Evolutionary conservation across 202 grass and related monocot species (phyloP).

Genomic region (Carex arenaria): DNA sequence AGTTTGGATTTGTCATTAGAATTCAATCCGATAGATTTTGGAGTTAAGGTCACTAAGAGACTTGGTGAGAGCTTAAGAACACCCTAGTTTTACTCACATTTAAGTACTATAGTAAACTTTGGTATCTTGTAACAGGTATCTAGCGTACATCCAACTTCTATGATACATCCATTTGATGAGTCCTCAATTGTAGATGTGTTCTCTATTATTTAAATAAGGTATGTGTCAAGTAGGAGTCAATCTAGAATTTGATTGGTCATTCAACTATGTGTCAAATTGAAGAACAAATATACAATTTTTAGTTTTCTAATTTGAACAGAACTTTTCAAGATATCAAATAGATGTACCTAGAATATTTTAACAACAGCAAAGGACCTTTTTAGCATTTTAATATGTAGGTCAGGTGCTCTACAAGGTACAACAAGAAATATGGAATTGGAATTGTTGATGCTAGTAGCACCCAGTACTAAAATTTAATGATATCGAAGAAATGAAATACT

Average conservation of each 20-base stretch:
- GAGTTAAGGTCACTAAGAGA: background rate
- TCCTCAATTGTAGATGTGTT: background rate
- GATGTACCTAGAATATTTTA: background rate
- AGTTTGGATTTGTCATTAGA: too few species aligned
- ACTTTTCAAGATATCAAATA: background rate
- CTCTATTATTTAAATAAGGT: background rate
- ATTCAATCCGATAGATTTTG: background rate
- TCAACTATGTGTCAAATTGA: background rate
- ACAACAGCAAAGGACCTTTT: background rate
- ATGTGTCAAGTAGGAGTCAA: background rate
- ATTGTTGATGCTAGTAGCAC: background rate
- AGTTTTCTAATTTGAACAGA: background rate
- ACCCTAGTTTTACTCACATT: background rate
- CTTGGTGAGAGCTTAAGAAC: background rate
- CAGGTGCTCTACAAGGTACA: background rate
- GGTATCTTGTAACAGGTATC: background rate
- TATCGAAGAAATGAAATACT: constrained; percentile 20
- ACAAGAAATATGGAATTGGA: background rate
- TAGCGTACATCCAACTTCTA: background rate
- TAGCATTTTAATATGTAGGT: background rate
- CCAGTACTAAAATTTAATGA: constrained; percentile 1
- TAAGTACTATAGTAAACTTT: background rate
- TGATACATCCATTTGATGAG: background rate
- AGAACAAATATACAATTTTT: background rate
- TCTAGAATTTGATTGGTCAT: background rate